Percentiles rank a stretch among this genome's conserved stretches.
These are phyloP conservation scores for Microascus cirrosus DNA, from an alignment of 2,329 filamentous ascomycete genomes.

Conservation along the genomic window DNA sequence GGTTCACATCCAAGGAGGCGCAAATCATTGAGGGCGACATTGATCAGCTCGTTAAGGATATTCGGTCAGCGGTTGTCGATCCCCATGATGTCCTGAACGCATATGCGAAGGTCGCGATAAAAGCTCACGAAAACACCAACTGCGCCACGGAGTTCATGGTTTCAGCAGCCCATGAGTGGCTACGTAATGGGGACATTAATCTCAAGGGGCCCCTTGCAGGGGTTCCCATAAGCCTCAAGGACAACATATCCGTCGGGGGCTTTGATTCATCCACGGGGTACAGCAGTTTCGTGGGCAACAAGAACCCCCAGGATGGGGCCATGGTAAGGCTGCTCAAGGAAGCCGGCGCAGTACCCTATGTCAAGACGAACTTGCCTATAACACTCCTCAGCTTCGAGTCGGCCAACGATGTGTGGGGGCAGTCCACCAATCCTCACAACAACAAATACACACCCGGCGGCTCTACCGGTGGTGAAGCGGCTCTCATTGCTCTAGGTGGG, in stretches of 20 bases:
- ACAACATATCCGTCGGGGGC: slow-evolving; percentile 65
- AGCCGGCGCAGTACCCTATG: slow-evolving; percentile 79
- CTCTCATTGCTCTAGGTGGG: slow-evolving; percentile 70
- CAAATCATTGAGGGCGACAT: slow-evolving; percentile 64
- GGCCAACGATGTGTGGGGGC: slow-evolving; percentile 68
- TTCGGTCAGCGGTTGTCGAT: slow-evolving; percentile 55
- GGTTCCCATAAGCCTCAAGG: slow-evolving; percentile 79
- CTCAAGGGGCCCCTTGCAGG: slow-evolving; percentile 74
- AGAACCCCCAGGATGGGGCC: slow-evolving; percentile 54
- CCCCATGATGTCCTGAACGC: slow-evolving; percentile 68
- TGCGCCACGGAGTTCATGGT: slow-evolving; percentile 83
- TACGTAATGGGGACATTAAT: slow-evolving; percentile 47
- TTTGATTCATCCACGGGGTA: slow-evolving; percentile 80
- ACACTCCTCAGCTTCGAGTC: slow-evolving; percentile 83
- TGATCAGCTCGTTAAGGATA: slow-evolving; percentile 63
- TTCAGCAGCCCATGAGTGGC: slow-evolving; percentile 65
- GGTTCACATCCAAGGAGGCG: slow-evolving; percentile 54
- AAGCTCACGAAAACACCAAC: slow-evolving; percentile 78
- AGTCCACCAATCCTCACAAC: slow-evolving; percentile 73
- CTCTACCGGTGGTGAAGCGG: slow-evolving; percentile 76
- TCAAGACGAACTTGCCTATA: slow-evolving; percentile 84
- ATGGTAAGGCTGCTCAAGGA: slow-evolving; percentile 72
- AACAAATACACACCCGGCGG: slow-evolving; percentile 77
- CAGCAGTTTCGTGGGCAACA: slow-evolving; percentile 60
- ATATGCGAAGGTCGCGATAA: slow-evolving; percentile 78